These are phyloP conservation scores for Candida khao-thaluensis DNA, from an alignment of 805 yeast genomes.

Conservation along the genomic window DNA sequence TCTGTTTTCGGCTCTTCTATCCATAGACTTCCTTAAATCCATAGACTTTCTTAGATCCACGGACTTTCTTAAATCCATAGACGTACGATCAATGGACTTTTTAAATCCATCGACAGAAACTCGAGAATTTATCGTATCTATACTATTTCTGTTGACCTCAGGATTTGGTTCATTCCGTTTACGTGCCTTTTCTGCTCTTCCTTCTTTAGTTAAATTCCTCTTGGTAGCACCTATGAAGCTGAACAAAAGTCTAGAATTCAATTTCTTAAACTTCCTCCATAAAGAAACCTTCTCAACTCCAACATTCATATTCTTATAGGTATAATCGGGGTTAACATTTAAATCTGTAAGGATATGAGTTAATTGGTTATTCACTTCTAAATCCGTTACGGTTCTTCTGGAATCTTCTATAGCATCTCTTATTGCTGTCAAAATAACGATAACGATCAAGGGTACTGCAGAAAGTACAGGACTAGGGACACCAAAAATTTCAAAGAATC, in stretches of 20 bases:
- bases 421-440: constrained; percentile 69
- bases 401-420: constrained; percentile 84
- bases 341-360: constrained; percentile 58
- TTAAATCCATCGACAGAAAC: constrained; percentile 16
- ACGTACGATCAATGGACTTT: not conserved
- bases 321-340: constrained; percentile 19
- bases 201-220: constrained; percentile 32
- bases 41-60: constrained; percentile 1
- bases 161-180: constrained; percentile 12
- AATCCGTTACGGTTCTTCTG: constrained; percentile 66
- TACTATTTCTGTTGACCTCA: constrained; percentile 24
- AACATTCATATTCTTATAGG: constrained; percentile 53
- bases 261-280: constrained; percentile 72
- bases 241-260: constrained; percentile 32
- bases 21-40: constrained; percentile 11
- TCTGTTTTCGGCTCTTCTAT: not conserved
- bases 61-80: constrained; percentile 12
- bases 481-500: constrained; percentile 76
- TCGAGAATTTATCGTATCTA: constrained; percentile 27
- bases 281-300: constrained; percentile 59
- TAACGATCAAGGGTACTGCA: constrained; percentile 77
- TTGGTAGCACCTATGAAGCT: constrained; percentile 26
- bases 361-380: constrained; percentile 72
- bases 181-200: constrained; percentile 31
- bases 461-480: constrained; percentile 75